phyloP scores from a whole-genome alignment of 176 grass and related monocot species.

The Phoenix roebelenii region DNA sequence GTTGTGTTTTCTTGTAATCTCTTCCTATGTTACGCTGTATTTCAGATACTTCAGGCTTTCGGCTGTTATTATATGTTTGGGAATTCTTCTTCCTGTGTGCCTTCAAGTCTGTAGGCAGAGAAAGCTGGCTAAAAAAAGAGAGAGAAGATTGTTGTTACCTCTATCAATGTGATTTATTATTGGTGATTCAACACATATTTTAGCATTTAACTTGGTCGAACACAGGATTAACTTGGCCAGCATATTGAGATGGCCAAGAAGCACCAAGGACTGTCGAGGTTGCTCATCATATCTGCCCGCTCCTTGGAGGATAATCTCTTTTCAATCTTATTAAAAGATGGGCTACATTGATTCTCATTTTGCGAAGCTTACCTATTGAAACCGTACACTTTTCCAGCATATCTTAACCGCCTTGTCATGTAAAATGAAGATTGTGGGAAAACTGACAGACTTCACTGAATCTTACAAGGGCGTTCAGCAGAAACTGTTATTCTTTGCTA shows the following conservation, averaged over 20 bases:
- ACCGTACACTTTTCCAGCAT: too few species aligned
- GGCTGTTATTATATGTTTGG: conserved; percentile 43
- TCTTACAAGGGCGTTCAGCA: too few species aligned
- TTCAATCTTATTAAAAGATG: too few species aligned
- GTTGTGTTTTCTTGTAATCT: conserved; percentile 72
- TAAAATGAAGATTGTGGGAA: too few species aligned
- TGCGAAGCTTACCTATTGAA: too few species aligned
- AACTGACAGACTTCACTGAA: too few species aligned
- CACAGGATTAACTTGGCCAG: not conserved
- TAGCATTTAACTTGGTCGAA: not conserved
- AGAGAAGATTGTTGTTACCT: conserved; percentile 80
- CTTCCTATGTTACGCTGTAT: conserved; percentile 44
- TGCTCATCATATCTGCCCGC: too few species aligned
- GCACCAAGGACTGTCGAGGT: too few species aligned
- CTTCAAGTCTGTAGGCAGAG: conserved; percentile 87
- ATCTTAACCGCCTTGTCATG: too few species aligned
- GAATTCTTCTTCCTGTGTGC: conserved; percentile 55
- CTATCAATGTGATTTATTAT: conserved; percentile 78
- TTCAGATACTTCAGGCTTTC: conserved; percentile 62
- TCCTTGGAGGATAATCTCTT: too few species aligned
- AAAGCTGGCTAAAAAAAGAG: conserved; percentile 76
- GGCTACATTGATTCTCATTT: too few species aligned
- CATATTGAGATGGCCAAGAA: conserved; percentile 10
- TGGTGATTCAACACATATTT: conserved; percentile 14
- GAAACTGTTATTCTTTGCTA: too few species aligned